Percentiles rank a stretch among this genome's conserved stretches.
These are phyloP conservation scores for Aphanomyces invadans DNA, from an alignment of 352 stramenopile genomes.

Conservation along the genomic window DNA sequence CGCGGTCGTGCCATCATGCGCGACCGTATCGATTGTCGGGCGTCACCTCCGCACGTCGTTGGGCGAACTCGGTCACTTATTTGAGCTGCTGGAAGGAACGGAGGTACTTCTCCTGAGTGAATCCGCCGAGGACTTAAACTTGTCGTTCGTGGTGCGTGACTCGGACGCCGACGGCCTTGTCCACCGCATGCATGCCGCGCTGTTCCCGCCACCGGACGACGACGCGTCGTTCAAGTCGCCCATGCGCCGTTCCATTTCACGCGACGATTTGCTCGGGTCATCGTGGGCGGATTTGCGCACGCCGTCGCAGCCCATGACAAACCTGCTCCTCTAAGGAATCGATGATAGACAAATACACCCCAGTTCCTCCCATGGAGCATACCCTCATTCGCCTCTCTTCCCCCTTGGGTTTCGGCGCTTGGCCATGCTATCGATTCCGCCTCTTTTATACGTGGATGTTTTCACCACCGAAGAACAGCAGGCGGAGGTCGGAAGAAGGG, in stretches of 20 bases:
- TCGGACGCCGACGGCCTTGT: conserved; percentile 70
- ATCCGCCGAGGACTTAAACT: conserved; percentile 83
- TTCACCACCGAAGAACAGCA: too few species aligned
- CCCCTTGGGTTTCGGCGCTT: too few species aligned
- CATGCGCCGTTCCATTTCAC: neutral
- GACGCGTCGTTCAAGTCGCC: neutral
- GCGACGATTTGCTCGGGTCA: neutral
- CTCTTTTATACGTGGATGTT: too few species aligned
- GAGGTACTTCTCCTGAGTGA: conserved; percentile 80
- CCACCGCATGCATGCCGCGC: conserved; percentile 67
- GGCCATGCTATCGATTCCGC: too few species aligned
- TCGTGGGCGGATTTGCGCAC: neutral
- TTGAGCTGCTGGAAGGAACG: conserved; percentile 75
- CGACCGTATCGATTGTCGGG: conserved; percentile 82
- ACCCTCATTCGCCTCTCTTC: too few species aligned
- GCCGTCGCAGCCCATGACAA: neutral
- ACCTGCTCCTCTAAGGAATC: too few species aligned
- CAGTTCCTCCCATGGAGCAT: too few species aligned
- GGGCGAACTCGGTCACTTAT: conserved; percentile 72
- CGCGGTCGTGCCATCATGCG: conserved; percentile 68
- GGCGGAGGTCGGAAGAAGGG: too few species aligned
- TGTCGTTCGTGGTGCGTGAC: conserved; percentile 84
- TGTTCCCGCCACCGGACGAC: conserved; percentile 36
- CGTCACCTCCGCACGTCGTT: conserved; percentile 71
- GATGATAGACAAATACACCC: too few species aligned